Percentiles rank a stretch among this genome's conserved stretches.
These are phyloP conservation scores for Citeromyces matritensis DNA, from an alignment of 805 yeast species.

Conservation along the genomic window DNA sequence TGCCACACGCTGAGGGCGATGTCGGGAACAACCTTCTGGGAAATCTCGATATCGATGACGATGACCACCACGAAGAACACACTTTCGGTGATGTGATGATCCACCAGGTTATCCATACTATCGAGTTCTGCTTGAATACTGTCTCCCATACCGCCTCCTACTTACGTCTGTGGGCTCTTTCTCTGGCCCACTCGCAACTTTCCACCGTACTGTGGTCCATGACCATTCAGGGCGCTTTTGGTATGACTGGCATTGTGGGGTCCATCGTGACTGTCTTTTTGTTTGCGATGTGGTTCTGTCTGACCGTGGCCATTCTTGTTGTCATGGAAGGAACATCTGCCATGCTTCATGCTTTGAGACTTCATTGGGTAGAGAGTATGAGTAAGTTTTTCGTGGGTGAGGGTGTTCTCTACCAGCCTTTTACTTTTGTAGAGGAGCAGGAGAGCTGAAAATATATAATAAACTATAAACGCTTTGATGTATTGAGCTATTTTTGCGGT, in stretches of 20 bases:
- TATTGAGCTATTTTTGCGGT: too few relatives aligned
- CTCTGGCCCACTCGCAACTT: conserved; percentile 92
- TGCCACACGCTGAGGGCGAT: conserved; percentile 10
- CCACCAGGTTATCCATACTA: conserved; percentile 94
- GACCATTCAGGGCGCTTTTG: conserved; percentile 77
- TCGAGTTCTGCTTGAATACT: conserved; percentile 93
- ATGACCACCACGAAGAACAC: conserved; percentile 41
- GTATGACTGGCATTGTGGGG: conserved; percentile 45
- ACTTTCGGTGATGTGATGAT: conserved; percentile 90
- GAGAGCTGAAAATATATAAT: too few relatives aligned
- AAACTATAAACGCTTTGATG: too few relatives aligned
- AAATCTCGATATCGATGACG: conserved; percentile 23
- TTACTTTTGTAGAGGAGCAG: conserved; percentile 34
- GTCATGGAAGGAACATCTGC: conserved; percentile 99
- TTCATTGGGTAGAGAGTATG: conserved; percentile 99
- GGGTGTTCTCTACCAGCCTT: conserved; percentile 86
- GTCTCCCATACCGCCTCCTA: conserved; percentile 98
- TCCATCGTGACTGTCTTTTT: conserved; percentile 61
- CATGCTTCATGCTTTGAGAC: conserved; percentile 94
- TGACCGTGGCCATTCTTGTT: conserved; percentile 84
- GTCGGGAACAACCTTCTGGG: conserved; percentile 16
- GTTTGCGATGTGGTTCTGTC: conserved; percentile 89
- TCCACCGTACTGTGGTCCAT: conserved; percentile 92
- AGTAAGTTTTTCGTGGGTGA: conserved; percentile 96
- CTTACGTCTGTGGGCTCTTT: conserved; percentile 91